These are phyloP conservation scores for Rugonectria rugulosa DNA, from an alignment of 2,329 filamentous ascomycete species.

Conservation along the genomic window DNA sequence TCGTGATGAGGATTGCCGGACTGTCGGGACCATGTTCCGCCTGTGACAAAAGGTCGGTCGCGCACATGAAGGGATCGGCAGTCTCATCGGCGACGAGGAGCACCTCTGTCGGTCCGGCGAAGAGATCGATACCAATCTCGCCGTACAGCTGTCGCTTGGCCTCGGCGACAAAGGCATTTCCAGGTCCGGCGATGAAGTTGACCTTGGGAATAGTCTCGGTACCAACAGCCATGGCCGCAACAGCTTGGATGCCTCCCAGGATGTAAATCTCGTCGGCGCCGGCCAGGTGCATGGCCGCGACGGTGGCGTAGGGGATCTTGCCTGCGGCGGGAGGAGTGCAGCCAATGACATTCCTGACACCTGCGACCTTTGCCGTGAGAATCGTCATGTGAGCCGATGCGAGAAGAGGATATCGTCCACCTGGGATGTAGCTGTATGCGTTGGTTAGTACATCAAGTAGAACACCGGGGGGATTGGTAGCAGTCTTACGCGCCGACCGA, in stretches of 20 bases:
- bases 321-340: conserved; percentile 22
- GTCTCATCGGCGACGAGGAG: conserved; percentile 23
- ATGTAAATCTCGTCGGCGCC: conserved; percentile 23
- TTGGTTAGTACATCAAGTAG: background rate
- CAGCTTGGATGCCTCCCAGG: conserved; percentile 21
- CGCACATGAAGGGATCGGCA: conserved; percentile 20
- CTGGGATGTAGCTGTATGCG: conserved; percentile 10
- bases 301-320: conserved; percentile 22
- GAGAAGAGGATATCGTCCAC: conserved; percentile 21
- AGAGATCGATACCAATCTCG: conserved; percentile 24
- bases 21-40: conserved; percentile 12
- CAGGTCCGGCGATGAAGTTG: conserved; percentile 26
- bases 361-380: conserved; percentile 25
- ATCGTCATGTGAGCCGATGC: conserved; percentile 28
- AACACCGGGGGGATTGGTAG: background rate
- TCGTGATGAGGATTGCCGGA: conserved; percentile 15
- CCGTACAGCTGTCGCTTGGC: conserved; percentile 24
- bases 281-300: conserved; percentile 21
- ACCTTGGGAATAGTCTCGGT: conserved; percentile 25
- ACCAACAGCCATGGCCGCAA: conserved; percentile 25
- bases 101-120: conserved; percentile 19
- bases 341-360: conserved; percentile 19
- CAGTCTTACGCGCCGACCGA: conserved; percentile 15
- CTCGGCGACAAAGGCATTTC: conserved; percentile 27
- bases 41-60: conserved; percentile 14